These are phyloP conservation scores for Monosporascus sp. DNA, from an alignment of 2,329 filamentous ascomycete species.

Conservation along the genomic window DNA sequence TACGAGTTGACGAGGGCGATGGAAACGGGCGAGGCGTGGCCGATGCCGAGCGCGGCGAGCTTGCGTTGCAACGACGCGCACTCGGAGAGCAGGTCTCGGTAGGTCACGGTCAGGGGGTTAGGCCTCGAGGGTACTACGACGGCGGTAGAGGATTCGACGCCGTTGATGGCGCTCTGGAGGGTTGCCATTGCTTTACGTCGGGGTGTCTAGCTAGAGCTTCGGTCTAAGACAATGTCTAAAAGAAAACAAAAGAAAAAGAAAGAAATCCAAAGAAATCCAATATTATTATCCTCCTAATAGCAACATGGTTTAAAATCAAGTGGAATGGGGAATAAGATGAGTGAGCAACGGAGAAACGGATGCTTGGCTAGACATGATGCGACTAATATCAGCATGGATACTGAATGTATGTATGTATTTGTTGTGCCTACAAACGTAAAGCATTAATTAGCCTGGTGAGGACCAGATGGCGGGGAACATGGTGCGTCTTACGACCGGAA, in stretches of 20 bases:
- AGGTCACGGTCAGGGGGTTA: slow-evolving; percentile 59
- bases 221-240: not conserved
- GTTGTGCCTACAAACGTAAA: too few relatives aligned
- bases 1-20: slow-evolving; percentile 81
- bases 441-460: too few relatives aligned
- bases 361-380: too few relatives aligned
- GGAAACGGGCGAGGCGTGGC: slow-evolving; percentile 65
- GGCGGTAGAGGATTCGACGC: slow-evolving; percentile 44
- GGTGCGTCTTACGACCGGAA: too few relatives aligned
- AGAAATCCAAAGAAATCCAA: not conserved
- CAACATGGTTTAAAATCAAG: too few relatives aligned
- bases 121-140: slow-evolving; percentile 68
- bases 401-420: too few relatives aligned
- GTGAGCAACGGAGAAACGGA: too few relatives aligned
- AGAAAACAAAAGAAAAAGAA: not conserved
- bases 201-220: not conserved
- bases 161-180: slow-evolving; percentile 46
- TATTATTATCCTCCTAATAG: not conserved
- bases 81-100: slow-evolving; percentile 60
- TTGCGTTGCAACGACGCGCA: slow-evolving; percentile 69
- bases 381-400: too few relatives aligned
- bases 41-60: slow-evolving; percentile 69
- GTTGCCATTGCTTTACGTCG: slow-evolving; percentile 27
- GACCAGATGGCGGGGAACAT: too few relatives aligned
- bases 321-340: too few relatives aligned